Base-by-base conservation (phyloP, 345 rosid species). In the Noccaea caerulescens region DNA sequence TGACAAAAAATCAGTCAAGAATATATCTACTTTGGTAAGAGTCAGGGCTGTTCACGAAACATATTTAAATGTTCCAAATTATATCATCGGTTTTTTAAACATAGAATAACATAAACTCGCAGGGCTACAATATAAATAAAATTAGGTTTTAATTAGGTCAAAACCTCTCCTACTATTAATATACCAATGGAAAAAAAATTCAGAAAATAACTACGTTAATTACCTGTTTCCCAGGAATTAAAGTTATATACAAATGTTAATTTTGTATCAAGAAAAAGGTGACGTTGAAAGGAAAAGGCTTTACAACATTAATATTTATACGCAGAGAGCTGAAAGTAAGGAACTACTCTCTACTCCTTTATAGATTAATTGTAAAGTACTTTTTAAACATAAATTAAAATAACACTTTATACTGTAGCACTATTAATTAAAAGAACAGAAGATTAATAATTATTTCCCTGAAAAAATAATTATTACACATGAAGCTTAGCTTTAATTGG, bases 401-500 rank as follows among this genome's bases (percentile, higher is more conserved):
- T n/a, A 57, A 59, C 25, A 67, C 47, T 67, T 41, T 53, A 10
- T 13, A 44, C 27, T 25, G 27, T 25, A 25, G 27, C 27, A 25
- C 27, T 25, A 25, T 25, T 25, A 25, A 27, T 37, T 23, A 45
- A 34, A 27, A 16, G 12, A 68, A 8, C 37, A 13, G 41, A 61
- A 38, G 45, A 62, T 54, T 54, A 62, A 69, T 61, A 37, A 45
- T 60, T n/a, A 46, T 38, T 51, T 30, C 20, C 14, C 32, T 37
- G 41, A 18, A 54, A 68, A 53, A 46, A 10, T 69, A 47, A 69
- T 69, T 25, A 76, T 61, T 63, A 76, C 79, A 76, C 75, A 76
- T 76, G 79, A 76, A 71, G 72, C 4, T 71, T 58, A 71, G 58
- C 77, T 77, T 77, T 77, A 77, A 72, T 71, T 71, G 76, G 77